Conservation (phyloP, 2,329 filamentous ascomycete species). For the Ilyonectria mors-panacis region DNA sequence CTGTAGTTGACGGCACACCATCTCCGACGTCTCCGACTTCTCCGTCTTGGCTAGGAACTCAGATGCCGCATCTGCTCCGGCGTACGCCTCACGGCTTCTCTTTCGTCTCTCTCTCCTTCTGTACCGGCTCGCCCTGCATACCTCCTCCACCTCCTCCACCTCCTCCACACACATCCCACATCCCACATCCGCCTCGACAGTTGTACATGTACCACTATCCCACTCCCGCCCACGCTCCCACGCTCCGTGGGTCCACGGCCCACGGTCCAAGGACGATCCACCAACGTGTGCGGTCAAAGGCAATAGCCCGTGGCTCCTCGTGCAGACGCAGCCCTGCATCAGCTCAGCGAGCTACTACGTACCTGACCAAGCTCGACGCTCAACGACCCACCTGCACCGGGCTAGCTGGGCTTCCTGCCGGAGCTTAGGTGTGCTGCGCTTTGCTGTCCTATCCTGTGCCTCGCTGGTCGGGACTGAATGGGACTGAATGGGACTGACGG, state of each 20-base stretch:
- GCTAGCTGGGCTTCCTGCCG: slow-evolving; percentile 10
- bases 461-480: slow-evolving; percentile 8
- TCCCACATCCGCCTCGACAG: slow-evolving; percentile 4
- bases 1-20: slow-evolving; percentile 5
- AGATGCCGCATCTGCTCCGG: not conserved
- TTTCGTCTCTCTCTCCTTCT: not conserved
- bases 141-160: not conserved
- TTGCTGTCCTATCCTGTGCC: slow-evolving; percentile 7
- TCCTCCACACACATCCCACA: not conserved
- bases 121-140: slow-evolving; percentile 6
- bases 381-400: slow-evolving; percentile 23
- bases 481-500: slow-evolving; percentile 16
- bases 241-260: slow-evolving; percentile 13
- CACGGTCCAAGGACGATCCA: slow-evolving; percentile 6
- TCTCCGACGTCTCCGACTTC: not conserved
- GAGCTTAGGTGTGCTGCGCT: slow-evolving; percentile 5
- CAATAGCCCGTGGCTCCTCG: slow-evolving; percentile 16
- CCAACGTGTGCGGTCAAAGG: not conserved
- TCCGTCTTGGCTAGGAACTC: slow-evolving; percentile 2
- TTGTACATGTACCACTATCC: slow-evolving; percentile 15
- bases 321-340: slow-evolving; percentile 28
- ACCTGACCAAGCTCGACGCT: slow-evolving; percentile 23
- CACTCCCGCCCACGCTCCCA: slow-evolving; percentile 23
- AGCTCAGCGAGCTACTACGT: slow-evolving; percentile 12
- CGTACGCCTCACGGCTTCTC: not conserved